Evolutionary conservation across 441 rosid species (phyloP), one percentile per base, ranked within the genome.

Genomic region (Jatropha multifida): DNA sequence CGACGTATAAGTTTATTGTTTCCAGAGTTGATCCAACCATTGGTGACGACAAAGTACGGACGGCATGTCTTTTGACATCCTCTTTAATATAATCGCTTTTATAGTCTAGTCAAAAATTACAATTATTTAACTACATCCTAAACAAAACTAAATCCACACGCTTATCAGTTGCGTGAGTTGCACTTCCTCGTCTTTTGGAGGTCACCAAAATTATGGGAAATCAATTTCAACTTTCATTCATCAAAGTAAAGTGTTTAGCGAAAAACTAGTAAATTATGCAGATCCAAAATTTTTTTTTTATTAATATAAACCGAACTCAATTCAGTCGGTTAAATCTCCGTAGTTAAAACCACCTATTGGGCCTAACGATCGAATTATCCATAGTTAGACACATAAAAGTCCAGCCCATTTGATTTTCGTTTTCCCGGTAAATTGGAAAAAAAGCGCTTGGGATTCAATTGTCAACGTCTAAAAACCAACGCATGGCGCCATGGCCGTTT

Each of bases 31-130:
- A 62, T 67, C n/a, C 18, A 7, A 27, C 13, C 65, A 7, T 58
- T 26, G 23, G 74, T 27, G 80, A 80, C 20, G 81, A 80, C 78
- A 75, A 78, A 37, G 6, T 44, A 66, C 72, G 76, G 69, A 66
- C 74, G 76, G 83, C 85, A 56, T 80, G 85, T 46, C 40, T 55
- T 37, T 17, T 1, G 62, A 81, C 77, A 8, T 5, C 1, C 64
- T 32, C 67, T 46, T 37, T 40, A 13, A 7, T 2, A n/a, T 40
- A 10, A 20, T 20, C 54, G 15, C 7, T 10, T 10, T 41, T n/a
- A 41, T 65, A 41, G 40, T 65, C 51, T 9, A 11, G 20, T 64
- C 41, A 1, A 17, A 17, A 2, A 11, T 26, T 60, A 60, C 32
- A 32, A 32, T 32, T 32, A 32, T 32, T 32, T 32, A 26, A 60